phyloP scores from a whole-genome alignment of 805 yeast genomes.

The Metschnikowia similis region DNA sequence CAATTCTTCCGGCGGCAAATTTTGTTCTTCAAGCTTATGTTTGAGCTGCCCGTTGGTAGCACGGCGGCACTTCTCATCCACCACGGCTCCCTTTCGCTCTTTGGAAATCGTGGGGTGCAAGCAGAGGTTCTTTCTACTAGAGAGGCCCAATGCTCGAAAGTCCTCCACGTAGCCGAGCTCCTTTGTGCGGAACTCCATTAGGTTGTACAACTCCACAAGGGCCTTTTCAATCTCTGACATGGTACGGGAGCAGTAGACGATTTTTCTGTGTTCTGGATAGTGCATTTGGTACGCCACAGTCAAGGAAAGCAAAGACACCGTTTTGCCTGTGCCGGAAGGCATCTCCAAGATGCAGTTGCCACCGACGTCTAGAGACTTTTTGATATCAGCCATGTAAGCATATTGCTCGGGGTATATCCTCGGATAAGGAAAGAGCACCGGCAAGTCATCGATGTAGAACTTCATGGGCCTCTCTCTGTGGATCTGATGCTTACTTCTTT shows the following conservation, averaged over 20 bases:
- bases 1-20: slow-evolving; percentile 46
- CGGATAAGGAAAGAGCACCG: slow-evolving; percentile 94
- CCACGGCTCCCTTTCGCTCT: slow-evolving; percentile 86
- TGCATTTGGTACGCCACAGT: slow-evolving; percentile 94
- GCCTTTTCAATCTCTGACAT: slow-evolving; percentile 99
- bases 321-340: slow-evolving; percentile 99
- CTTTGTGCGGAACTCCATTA: slow-evolving; percentile 81
- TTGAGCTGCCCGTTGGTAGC: slow-evolving; percentile 89
- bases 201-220: slow-evolving; percentile 76
- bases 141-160: slow-evolving; percentile 88
- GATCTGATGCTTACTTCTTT: neutral
- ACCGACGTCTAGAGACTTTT: slow-evolving; percentile 89
- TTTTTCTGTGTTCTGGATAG: slow-evolving; percentile 91
- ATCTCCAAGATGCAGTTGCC: slow-evolving; percentile 95
- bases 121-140: slow-evolving; percentile 92
- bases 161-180: slow-evolving; percentile 87
- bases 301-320: slow-evolving; percentile 83
- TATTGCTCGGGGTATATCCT: slow-evolving; percentile 97
- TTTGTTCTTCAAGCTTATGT: slow-evolving; percentile 49
- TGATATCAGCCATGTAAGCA: slow-evolving; percentile 95
- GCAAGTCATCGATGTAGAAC: slow-evolving; percentile 92
- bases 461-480: slow-evolving; percentile 42
- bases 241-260: slow-evolving; percentile 97
- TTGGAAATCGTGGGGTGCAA: slow-evolving; percentile 82
- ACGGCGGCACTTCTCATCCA: slow-evolving; percentile 94